Conservation (phyloP, 2,329 filamentous ascomycete species). For the Zopfia rhizophila region DNA sequence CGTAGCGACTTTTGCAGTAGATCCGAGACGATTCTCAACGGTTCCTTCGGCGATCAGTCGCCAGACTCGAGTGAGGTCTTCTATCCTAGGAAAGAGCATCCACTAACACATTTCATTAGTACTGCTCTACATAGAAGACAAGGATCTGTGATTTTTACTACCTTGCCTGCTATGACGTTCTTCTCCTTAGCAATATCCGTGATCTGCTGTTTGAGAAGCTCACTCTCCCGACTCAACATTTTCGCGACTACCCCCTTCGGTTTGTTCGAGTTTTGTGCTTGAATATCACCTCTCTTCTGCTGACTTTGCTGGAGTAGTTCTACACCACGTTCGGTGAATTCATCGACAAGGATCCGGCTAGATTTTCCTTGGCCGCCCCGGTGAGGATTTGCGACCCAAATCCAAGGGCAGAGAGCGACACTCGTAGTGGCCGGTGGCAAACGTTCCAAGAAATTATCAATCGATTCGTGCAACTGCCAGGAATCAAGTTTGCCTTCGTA, state of each 20-base stretch:
- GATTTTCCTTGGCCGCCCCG: conserved; percentile 45
- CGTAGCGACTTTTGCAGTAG: conserved; percentile 77
- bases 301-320: conserved; percentile 64
- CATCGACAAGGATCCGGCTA: conserved; percentile 53
- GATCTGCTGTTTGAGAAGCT: conserved; percentile 64
- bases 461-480: conserved; percentile 72
- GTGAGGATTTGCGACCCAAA: conserved; percentile 76
- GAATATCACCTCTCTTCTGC: conserved; percentile 60
- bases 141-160: conserved; percentile 38
- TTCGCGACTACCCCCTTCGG: conserved; percentile 52
- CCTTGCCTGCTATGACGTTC: conserved; percentile 74
- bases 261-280: conserved; percentile 61
- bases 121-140: background rate
- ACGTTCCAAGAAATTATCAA: conserved; percentile 73
- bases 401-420: conserved; percentile 68
- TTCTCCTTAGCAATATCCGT: conserved; percentile 68
- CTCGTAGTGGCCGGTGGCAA: conserved; percentile 71
- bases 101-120: conserved; percentile 61
- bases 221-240: conserved; percentile 54
- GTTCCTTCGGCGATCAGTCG: conserved; percentile 72
- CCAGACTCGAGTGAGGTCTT: conserved; percentile 73
- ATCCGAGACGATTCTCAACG: conserved; percentile 74
- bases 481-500: conserved; percentile 64
- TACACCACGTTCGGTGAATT: conserved; percentile 65
- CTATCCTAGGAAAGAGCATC: conserved; percentile 74